These are phyloP conservation scores for Pseudomassariella vexata DNA, from an alignment of 2,329 filamentous ascomycete species.

Conservation along the genomic window DNA sequence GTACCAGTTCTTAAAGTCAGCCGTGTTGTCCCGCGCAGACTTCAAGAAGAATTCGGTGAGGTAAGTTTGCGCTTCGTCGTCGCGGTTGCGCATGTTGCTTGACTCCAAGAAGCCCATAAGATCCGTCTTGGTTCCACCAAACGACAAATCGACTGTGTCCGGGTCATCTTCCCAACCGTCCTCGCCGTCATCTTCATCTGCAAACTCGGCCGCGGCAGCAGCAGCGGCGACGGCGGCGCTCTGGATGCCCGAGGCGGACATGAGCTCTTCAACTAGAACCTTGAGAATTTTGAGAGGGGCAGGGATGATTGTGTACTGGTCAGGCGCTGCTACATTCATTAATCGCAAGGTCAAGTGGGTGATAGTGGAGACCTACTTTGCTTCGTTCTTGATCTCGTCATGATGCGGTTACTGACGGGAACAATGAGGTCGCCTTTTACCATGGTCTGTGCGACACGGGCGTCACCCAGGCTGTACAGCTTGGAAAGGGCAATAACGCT, in stretches of 20 bases:
- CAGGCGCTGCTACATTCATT: conserved; percentile 57
- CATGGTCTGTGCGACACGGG: conserved; percentile 68
- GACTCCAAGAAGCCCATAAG: conserved; percentile 72
- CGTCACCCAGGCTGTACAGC: conserved; percentile 80
- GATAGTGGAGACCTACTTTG: conserved; percentile 51
- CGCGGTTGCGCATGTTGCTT: conserved; percentile 58
- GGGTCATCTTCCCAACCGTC: conserved; percentile 88
- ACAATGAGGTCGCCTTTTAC: conserved; percentile 92
- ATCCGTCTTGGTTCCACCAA: conserved; percentile 63
- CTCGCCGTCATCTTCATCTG: conserved; percentile 62
- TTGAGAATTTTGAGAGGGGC: conserved; percentile 94
- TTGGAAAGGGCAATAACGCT: conserved; percentile 91
- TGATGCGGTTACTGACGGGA: conserved; percentile 73
- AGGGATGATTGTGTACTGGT: conserved; percentile 81
- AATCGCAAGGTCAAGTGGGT: conserved; percentile 15
- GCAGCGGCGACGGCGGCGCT: conserved; percentile 57
- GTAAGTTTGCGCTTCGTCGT: conserved; percentile 87
- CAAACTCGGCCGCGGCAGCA: conserved; percentile 50
- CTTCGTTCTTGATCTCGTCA: conserved; percentile 87
- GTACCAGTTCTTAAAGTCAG: conserved; percentile 53
- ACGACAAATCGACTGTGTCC: conserved; percentile 69
- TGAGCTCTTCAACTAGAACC: conserved; percentile 86
- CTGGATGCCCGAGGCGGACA: conserved; percentile 67
- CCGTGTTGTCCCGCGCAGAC: conserved; percentile 50
- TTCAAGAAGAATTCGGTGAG: conserved; percentile 73